These are phyloP conservation scores for Chlamydomonas applanata DNA, from an alignment of 139 green algal species.

Conservation along the genomic window DNA sequence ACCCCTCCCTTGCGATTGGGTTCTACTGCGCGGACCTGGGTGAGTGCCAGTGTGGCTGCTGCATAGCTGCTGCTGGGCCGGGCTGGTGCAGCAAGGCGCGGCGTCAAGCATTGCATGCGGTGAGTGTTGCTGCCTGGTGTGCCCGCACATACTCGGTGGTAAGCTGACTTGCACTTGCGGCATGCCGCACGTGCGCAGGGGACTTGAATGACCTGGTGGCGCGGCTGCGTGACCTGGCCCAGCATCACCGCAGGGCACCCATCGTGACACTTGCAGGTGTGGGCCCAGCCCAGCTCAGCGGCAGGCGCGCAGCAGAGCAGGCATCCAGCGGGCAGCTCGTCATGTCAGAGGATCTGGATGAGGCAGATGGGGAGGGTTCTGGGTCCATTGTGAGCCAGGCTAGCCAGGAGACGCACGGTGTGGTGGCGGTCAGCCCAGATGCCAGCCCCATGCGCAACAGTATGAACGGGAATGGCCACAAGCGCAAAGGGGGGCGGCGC, in stretches of 20 bases:
- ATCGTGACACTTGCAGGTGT: neutral
- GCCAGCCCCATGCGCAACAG: too few species aligned
- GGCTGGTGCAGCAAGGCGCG: too few species aligned
- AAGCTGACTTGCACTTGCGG: too few species aligned
- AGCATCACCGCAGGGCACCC: neutral
- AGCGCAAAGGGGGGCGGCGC: neutral
- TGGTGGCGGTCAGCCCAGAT: too few species aligned
- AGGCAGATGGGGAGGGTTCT: neutral
- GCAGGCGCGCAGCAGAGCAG: neutral
- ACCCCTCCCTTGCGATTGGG: conserved; percentile 85
- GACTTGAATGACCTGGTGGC: neutral
- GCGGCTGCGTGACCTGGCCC: neutral
- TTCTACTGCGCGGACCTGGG: conserved; percentile 69
- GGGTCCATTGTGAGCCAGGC: neutral
- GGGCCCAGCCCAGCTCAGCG: too few species aligned
- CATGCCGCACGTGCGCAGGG: neutral
- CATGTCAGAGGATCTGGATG: neutral
- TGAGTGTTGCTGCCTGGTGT: too few species aligned
- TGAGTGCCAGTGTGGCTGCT: neutral
- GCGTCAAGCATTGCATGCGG: too few species aligned
- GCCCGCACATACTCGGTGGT: too few species aligned
- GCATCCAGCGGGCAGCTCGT: neutral
- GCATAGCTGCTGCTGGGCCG: too few species aligned
- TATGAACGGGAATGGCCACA: too few species aligned
- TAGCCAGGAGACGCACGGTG: too few species aligned